A percentile compares a stretch with the other conserved stretches of the same genome.
Evolutionary conservation across 352 stramenopile genomes (phyloP).

Genomic region (Phytophthora syringae): DNA sequence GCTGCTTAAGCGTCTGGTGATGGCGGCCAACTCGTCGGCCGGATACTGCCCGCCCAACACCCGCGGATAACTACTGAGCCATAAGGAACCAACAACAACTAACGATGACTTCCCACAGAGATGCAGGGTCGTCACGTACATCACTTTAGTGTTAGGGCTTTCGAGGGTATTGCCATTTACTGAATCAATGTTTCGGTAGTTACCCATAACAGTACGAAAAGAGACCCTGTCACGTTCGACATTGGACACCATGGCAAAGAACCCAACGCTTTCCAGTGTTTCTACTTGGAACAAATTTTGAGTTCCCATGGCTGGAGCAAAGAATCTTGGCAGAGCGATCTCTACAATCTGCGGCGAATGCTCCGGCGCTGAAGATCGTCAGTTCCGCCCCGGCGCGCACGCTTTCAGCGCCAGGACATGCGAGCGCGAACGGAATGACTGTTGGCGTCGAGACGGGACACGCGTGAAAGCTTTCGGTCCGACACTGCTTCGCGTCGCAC

Average conservation of each 20-base stretch:
- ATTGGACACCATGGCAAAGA: neutral
- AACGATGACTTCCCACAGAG: constrained; percentile 25
- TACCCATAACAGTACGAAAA: constrained; percentile 11
- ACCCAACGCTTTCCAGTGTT: neutral
- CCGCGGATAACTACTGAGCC: constrained; percentile 18
- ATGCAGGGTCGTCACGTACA: constrained; percentile 28
- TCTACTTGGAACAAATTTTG: too few relatives aligned
- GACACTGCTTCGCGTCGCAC: neutral
- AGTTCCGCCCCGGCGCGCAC: constrained; percentile 15
- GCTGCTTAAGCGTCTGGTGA: constrained; percentile 38
- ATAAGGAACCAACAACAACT: constrained; percentile 22
- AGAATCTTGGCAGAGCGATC: neutral
- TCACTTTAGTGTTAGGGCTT: constrained; percentile 35
- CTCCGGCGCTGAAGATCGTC: constrained; percentile 5
- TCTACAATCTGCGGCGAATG: neutral
- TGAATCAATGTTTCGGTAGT: constrained; percentile 28
- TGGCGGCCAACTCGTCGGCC: constrained; percentile 40
- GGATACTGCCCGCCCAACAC: constrained; percentile 36
- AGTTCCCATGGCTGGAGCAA: neutral
- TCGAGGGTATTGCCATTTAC: constrained; percentile 30
- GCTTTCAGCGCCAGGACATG: constrained; percentile 18
- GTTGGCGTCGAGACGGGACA: constrained; percentile 1
- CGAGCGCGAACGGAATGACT: constrained; percentile 6
- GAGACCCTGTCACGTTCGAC: too few relatives aligned
- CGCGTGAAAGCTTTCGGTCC: constrained; percentile 4